Evolutionary conservation across 2,329 filamentous ascomycete species (phyloP).

Genomic region (Botrytis cinerea): DNA sequence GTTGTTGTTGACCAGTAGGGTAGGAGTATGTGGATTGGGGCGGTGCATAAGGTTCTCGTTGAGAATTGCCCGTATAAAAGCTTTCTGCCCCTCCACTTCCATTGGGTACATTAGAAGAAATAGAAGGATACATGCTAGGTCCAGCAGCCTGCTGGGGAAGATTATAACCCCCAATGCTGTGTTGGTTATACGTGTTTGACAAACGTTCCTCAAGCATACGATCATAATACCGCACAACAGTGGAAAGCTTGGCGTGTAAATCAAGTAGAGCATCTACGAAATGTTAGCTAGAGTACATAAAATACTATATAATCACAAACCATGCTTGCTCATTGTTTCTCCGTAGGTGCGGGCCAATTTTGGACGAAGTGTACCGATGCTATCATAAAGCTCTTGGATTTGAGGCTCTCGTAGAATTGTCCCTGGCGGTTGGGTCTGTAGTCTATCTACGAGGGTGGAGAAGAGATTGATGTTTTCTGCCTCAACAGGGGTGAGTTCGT

Average conservation of each 20-base stretch:
- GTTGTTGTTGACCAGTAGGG: slow-evolving; percentile 49
- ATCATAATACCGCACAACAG: slow-evolving; percentile 96
- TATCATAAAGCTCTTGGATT: slow-evolving; percentile 97
- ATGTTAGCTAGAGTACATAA: slow-evolving; percentile 27
- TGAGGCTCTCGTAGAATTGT: slow-evolving; percentile 96
- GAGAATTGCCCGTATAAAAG: slow-evolving; percentile 74
- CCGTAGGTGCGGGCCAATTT: slow-evolving; percentile 95
- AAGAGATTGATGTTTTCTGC: slow-evolving; percentile 98
- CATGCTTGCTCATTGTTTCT: slow-evolving; percentile 99
- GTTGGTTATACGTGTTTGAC: slow-evolving; percentile 87
- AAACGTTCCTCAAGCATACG: slow-evolving; percentile 95
- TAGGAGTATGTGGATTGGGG: slow-evolving; percentile 56
- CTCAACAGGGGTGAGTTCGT: slow-evolving; percentile 90
- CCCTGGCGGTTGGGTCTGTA: slow-evolving; percentile 92
- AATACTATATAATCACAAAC: slow-evolving; percentile 50
- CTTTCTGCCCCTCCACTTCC: slow-evolving; percentile 65
- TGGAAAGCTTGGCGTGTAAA: slow-evolving; percentile 91
- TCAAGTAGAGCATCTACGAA: slow-evolving; percentile 83
- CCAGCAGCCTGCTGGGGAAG: slow-evolving; percentile 53
- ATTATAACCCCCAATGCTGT: slow-evolving; percentile 67
- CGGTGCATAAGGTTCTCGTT: slow-evolving; percentile 50
- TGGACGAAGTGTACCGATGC: slow-evolving; percentile 87
- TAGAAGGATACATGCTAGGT: slow-evolving; percentile 69
- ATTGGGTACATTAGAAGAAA: slow-evolving; percentile 56
- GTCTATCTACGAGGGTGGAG: slow-evolving; percentile 85